Evolutionary conservation across 345 rosid genomes (phyloP).

Genomic region (Syzygium aqueum): DNA sequence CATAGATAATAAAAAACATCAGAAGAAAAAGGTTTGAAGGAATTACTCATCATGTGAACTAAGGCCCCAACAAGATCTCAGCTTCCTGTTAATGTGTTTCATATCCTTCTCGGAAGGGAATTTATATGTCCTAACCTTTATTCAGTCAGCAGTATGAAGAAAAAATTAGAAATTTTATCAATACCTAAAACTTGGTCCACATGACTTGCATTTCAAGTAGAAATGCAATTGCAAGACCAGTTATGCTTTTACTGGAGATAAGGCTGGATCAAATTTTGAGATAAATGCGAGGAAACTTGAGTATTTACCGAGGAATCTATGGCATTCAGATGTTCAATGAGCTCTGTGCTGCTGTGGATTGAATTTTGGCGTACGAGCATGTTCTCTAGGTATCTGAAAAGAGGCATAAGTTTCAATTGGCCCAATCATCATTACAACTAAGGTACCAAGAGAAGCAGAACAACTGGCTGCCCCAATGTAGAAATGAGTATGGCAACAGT

Average conservation of each 20-base stretch:
- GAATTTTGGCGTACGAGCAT: conserved; percentile 52
- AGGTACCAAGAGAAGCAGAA: background rate
- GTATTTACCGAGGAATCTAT: conserved; percentile 54
- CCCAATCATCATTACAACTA: background rate
- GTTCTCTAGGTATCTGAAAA: conserved; percentile 51
- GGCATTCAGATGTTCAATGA: conserved; percentile 35
- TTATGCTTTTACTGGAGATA: background rate
- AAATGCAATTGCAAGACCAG: background rate
- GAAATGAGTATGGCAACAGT: background rate
- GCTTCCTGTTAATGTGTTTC: conserved; percentile 92
- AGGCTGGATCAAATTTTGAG: background rate
- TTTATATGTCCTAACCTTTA: conserved; percentile 54
- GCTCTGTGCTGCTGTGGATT: conserved; percentile 41
- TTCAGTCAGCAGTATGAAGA: background rate
- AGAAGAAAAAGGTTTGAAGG: background rate
- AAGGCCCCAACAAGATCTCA: conserved; percentile 89
- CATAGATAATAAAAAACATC: background rate
- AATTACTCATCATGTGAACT: conserved; percentile 73
- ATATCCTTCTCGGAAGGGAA: conserved; percentile 90
- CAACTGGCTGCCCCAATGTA: background rate
- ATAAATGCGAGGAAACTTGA: background rate
- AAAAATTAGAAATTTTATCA: background rate
- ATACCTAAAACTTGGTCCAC: background rate
- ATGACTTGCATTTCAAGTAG: background rate
- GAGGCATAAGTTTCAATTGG: background rate